Conservation (phyloP, 495 filamentous ascomycete genomes). For the Penicillium paradoxum region DNA sequence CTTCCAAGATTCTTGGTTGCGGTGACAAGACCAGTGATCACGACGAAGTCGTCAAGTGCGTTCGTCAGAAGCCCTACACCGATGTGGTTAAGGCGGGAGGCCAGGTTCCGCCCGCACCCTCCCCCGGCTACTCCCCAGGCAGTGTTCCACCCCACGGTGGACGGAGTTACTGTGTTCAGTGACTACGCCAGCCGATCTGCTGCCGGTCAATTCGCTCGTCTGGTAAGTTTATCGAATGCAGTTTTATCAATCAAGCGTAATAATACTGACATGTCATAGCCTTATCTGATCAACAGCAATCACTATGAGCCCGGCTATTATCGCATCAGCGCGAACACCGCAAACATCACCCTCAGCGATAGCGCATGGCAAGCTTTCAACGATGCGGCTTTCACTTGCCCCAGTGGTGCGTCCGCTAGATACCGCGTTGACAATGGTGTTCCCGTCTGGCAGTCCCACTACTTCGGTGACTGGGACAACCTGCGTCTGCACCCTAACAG, state of each 20-base stretch:
- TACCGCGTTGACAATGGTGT: slow-evolving; percentile 27
- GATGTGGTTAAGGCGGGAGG: slow-evolving; percentile 26
- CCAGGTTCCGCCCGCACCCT: slow-evolving; percentile 19
- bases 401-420: slow-evolving; percentile 31
- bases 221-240: slow-evolving; percentile 13
- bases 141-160: slow-evolving; percentile 45
- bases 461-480: slow-evolving; percentile 48
- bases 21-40: slow-evolving; percentile 1
- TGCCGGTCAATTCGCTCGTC: slow-evolving; percentile 30
- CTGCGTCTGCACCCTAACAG: slow-evolving; percentile 38
- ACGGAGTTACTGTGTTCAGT: slow-evolving; percentile 43
- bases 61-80: slow-evolving; percentile 34
- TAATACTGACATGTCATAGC: slow-evolving; percentile 18
- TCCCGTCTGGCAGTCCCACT: slow-evolving; percentile 50
- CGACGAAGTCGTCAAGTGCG: slow-evolving; percentile 35
- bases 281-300: slow-evolving; percentile 42
- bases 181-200: slow-evolving; percentile 36
- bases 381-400: slow-evolving; percentile 44
- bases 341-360: slow-evolving; percentile 21
- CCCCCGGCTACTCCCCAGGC: slow-evolving; percentile 26
- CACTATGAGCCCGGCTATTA: slow-evolving; percentile 46
- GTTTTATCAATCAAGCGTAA: background rate
- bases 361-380: slow-evolving; percentile 36
- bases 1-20: slow-evolving; percentile 39
- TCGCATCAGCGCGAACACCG: slow-evolving; percentile 28